Evolutionary conservation across 495 filamentous ascomycete species (phyloP).

Genomic region (Penicillium argentinense): DNA sequence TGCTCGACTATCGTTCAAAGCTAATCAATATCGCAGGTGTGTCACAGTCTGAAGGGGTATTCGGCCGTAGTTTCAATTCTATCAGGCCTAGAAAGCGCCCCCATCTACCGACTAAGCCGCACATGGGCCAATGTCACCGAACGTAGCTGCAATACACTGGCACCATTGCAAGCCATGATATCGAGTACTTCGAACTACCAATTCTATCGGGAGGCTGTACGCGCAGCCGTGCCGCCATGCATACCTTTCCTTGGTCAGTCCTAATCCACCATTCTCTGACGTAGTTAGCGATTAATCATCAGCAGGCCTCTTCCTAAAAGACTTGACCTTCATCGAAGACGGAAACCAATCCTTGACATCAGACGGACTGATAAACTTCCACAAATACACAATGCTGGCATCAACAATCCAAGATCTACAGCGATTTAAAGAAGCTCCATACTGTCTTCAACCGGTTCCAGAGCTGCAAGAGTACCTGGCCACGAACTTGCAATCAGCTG

Average conservation of each 20-base stretch:
- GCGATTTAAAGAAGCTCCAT: slow-evolving; percentile 86
- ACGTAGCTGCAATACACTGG: slow-evolving; percentile 66
- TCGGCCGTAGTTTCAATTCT: slow-evolving; percentile 92
- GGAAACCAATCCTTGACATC: slow-evolving; percentile 89
- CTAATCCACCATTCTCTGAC: background rate
- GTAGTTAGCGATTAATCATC: slow-evolving; percentile 1
- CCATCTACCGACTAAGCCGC: slow-evolving; percentile 81
- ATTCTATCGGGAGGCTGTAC: slow-evolving; percentile 81
- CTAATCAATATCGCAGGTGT: slow-evolving; percentile 58
- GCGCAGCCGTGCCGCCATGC: slow-evolving; percentile 81
- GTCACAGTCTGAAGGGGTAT: slow-evolving; percentile 83
- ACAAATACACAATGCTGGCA: slow-evolving; percentile 89
- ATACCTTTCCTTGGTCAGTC: slow-evolving; percentile 89
- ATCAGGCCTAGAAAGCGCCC: slow-evolving; percentile 82
- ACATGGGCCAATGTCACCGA: slow-evolving; percentile 86
- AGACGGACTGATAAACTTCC: slow-evolving; percentile 88
- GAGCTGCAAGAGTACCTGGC: slow-evolving; percentile 93
- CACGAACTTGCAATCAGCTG: slow-evolving; percentile 77
- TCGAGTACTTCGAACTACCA: slow-evolving; percentile 90
- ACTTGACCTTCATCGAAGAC: slow-evolving; percentile 95
- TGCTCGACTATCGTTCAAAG: background rate
- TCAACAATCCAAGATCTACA: slow-evolving; percentile 90
- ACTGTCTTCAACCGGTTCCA: slow-evolving; percentile 74
- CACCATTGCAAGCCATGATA: slow-evolving; percentile 83
- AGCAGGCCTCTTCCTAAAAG: slow-evolving; percentile 85